phyloP scores from a whole-genome alignment of 768 basidiomycete genomes.

The Russula griseocarnosa region DNA sequence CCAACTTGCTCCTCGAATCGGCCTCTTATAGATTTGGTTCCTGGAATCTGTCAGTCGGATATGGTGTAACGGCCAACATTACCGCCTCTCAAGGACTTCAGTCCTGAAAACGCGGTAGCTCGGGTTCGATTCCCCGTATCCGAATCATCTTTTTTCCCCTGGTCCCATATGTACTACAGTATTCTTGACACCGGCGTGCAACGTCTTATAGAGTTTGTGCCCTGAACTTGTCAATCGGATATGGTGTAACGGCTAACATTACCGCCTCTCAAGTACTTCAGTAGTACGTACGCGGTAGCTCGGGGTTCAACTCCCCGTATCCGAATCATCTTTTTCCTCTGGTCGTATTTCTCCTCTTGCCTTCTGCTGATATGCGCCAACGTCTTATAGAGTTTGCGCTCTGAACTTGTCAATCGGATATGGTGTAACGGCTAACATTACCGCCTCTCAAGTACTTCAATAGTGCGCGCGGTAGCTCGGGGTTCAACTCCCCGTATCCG shows the following conservation, averaged over 20 bases:
- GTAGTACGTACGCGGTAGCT: constrained; percentile 41
- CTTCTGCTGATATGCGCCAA: neutral
- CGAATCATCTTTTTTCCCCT: constrained; percentile 28
- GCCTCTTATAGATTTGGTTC: neutral
- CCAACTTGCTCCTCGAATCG: no score
- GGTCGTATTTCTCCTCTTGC: neutral
- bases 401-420: constrained; percentile 28
- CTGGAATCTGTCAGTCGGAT: constrained; percentile 25
- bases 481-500: constrained; percentile 44
- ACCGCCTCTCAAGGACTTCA: constrained; percentile 33
- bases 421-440: constrained; percentile 41
- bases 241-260: no score
- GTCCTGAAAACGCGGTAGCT: constrained; percentile 35
- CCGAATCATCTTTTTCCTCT: constrained; percentile 29
- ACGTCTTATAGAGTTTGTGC: no score
- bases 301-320: constrained; percentile 44
- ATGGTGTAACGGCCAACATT: constrained; percentile 41
- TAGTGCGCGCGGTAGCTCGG: constrained; percentile 37
- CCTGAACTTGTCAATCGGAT: no score
- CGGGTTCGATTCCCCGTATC: constrained; percentile 44
- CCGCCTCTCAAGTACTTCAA: constrained; percentile 33
- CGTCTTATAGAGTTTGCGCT: neutral
- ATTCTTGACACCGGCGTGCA: no score
- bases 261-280: no score
- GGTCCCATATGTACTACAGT: neutral